Evolutionary conservation across 768 basidiomycete species (phyloP), one percentile per base, ranked within the genome.

Genomic region (Piloderma croceum): DNA sequence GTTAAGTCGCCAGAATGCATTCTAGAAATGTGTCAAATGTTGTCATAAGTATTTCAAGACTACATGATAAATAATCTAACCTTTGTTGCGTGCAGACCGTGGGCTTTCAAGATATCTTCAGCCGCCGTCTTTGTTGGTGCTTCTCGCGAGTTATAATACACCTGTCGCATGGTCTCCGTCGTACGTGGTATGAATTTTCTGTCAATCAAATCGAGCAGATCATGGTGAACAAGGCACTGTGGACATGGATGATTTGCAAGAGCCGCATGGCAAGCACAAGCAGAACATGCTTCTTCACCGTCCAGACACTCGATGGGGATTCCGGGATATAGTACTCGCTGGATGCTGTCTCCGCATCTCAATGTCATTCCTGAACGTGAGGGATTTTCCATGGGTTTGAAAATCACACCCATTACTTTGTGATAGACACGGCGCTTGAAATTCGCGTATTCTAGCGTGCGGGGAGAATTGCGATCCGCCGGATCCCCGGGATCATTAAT

Each of bases 391-490:
- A 62, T 24, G 3, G 44, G 24, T 9, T 19, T 3, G 37, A 63
- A 62, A 2, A 61, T 36, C 3, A 36, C 25, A 6, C n/a, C 22
- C 5, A 62, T 42, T 24, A 61, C 37, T 33, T 56, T 53, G 21
- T 62, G 60, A 40, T 61, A 58, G 2, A 63, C 47, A n/a, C 56
- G 50, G 19, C 48, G 44, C 41, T 58, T 60, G 46, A 52, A 61
- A 2, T 51, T 48, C 1, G 58, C 46, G 31, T 57, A 62, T 19
- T 53, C 57, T 10, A 41, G 6, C 1, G 12, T 52, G 19, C 58
- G 46, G 7, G 53, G 41, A 19, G 46, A 32, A 15, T 43, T 43
- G 7, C 53, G 48, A 31, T 43, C 41, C 15, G 31, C 31, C 7
- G 56, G 54, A 45, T 61, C 51, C 17, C 38, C 20, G 6, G 61